Conservation (phyloP, 2,329 filamentous ascomycete genomes). For the Teratosphaeria nubilosa region DNA sequence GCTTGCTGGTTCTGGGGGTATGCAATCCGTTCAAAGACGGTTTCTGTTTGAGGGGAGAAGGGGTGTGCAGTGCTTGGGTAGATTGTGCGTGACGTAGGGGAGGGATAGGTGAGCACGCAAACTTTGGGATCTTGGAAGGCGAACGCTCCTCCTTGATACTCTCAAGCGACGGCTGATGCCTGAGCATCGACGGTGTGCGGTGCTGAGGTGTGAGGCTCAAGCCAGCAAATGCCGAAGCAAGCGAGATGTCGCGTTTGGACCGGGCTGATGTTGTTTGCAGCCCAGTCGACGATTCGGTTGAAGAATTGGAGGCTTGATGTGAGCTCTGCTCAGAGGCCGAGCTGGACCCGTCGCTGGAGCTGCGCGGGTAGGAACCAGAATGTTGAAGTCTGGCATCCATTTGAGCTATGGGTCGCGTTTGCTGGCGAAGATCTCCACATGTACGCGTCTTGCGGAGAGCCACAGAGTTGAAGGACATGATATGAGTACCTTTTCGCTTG, state of each 20-base stretch:
- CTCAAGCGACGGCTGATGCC: conserved; percentile 21
- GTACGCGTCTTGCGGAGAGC: conserved; percentile 25
- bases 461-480: conserved; percentile 30
- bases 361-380: conserved; percentile 11
- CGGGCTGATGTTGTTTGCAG: conserved; percentile 11
- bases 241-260: conserved; percentile 21
- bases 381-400: conserved; percentile 20
- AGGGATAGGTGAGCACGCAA: conserved; percentile 15
- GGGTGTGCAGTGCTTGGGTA: conserved; percentile 18
- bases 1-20: conserved; percentile 15
- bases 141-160: conserved; percentile 22
- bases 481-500: conserved; percentile 37
- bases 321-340: conserved; percentile 1
- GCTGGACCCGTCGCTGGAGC: conserved; percentile 8
- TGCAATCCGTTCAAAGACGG: conserved; percentile 16
- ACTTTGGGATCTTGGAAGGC: conserved; percentile 27
- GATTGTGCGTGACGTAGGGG: conserved; percentile 22
- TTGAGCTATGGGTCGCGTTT: neutral
- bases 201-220: conserved; percentile 17
- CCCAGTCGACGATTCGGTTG: conserved; percentile 4
- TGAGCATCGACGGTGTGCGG: conserved; percentile 8
- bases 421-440: conserved; percentile 16
- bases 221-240: conserved; percentile 19
- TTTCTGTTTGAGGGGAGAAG: conserved; percentile 21
- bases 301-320: conserved; percentile 7